A percentile compares a stretch with the other conserved stretches of the same genome.
Evolutionary conservation across 371 early-diverging fungal genomes (phyloP).

Genomic region (Rhizomucor pusillus): DNA sequence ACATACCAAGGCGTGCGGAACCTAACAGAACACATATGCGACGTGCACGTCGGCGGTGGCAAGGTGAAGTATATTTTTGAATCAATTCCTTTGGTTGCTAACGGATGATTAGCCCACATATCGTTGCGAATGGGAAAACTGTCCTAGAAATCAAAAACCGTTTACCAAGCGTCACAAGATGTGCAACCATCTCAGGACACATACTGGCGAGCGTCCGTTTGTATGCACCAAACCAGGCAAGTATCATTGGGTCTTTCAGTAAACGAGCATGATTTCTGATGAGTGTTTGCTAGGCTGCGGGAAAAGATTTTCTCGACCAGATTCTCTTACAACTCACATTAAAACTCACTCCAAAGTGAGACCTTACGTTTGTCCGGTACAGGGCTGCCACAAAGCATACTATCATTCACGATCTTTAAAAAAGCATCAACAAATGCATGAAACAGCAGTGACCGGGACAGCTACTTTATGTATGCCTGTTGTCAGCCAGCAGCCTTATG

Average conservation of each 20-base stretch:
- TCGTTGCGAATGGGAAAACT: constrained; percentile 81
- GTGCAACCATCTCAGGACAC: constrained; percentile 86
- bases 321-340: constrained; percentile 86
- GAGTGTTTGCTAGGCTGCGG: constrained; percentile 46
- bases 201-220: constrained; percentile 84
- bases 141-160: constrained; percentile 71
- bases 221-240: constrained; percentile 29
- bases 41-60: constrained; percentile 53
- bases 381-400: constrained; percentile 73
- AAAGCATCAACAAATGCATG: constrained; percentile 73
- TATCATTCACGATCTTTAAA: constrained; percentile 81
- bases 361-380: constrained; percentile 62
- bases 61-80: constrained; percentile 8
- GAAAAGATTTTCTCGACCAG: constrained; percentile 85
- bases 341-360: constrained; percentile 84
- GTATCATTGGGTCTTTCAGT: background rate
- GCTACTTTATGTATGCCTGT: constrained; percentile 1
- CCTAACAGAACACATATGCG: constrained; percentile 57
- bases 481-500: constrained; percentile 2
- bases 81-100: background rate
- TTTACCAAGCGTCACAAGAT: constrained; percentile 91
- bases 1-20: constrained; percentile 40
- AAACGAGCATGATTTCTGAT: background rate
- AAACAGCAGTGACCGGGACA: constrained; percentile 4
- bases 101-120: constrained; percentile 53